phyloP scores from a whole-genome alignment of 345 rosid species.

The Pistacia integerrima region DNA sequence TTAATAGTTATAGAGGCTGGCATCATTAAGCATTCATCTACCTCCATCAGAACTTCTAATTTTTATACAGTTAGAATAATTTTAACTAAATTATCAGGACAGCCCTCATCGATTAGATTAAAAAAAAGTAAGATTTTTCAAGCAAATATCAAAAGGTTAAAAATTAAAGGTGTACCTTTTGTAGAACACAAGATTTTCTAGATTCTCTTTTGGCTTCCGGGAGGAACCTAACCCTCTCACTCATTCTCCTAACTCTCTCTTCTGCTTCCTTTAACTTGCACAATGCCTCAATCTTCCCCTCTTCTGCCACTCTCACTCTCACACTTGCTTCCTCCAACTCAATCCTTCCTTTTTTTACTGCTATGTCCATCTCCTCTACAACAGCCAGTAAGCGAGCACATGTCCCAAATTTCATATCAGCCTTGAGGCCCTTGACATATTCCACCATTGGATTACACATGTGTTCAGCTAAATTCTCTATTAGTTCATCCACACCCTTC shows the following conservation, averaged over 20 bases:
- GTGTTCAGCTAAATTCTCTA: slow-evolving; percentile 42
- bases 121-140: background rate
- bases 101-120: background rate
- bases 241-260: slow-evolving; percentile 42
- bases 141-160: background rate
- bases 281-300: slow-evolving; percentile 42
- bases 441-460: slow-evolving; percentile 66
- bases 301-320: slow-evolving; percentile 49
- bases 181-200: slow-evolving; percentile 5
- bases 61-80: no score
- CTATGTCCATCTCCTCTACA: slow-evolving; percentile 54
- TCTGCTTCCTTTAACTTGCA: slow-evolving; percentile 42
- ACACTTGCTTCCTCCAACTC: slow-evolving; percentile 54
- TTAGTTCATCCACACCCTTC: slow-evolving; percentile 45
- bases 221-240: slow-evolving; percentile 26
- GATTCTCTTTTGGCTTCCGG: slow-evolving; percentile 26
- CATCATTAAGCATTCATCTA: no score
- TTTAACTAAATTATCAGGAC: background rate
- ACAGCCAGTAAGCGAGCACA: slow-evolving; percentile 39
- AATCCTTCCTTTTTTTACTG: slow-evolving; percentile 34
- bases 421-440: slow-evolving; percentile 45
- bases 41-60: no score
- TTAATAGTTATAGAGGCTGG: no score
- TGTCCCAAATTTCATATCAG: slow-evolving; percentile 53
- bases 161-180: slow-evolving; percentile 20